These are phyloP conservation scores for Metschnikowia kunwiensis DNA, from an alignment of 805 yeast species.

Conservation along the genomic window DNA sequence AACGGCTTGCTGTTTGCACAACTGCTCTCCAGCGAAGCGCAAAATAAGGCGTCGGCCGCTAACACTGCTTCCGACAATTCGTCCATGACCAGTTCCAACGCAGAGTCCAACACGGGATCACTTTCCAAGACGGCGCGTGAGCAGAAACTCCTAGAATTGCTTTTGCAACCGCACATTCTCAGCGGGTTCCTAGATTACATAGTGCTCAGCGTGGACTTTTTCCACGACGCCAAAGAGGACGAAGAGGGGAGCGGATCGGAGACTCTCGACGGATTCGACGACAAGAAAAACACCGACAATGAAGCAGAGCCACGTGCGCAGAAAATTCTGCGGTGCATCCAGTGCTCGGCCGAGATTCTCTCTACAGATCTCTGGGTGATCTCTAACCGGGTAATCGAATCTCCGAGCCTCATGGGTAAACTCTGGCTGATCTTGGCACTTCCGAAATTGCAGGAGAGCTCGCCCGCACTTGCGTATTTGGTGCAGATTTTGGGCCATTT, in stretches of 20 bases:
- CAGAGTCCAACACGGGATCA: conserved; percentile 21
- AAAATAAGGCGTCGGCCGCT: conserved; percentile 7
- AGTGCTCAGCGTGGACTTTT: conserved; percentile 48
- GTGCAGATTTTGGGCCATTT: conserved; percentile 81
- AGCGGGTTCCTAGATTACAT: conserved; percentile 66
- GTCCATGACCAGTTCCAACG: conserved; percentile 35
- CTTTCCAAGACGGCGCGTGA: conserved; percentile 36
- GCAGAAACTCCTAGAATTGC: conserved; percentile 65
- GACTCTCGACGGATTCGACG: conserved; percentile 13
- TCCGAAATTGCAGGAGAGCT: conserved; percentile 32
- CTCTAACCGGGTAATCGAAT: conserved; percentile 41
- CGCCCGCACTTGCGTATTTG: conserved; percentile 38
- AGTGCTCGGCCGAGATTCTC: conserved; percentile 39
- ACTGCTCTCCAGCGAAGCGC: conserved; percentile 17
- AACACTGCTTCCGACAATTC: conserved; percentile 23
- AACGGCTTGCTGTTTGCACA: conserved; percentile 30
- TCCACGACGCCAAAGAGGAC: conserved; percentile 23
- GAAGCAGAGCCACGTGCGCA: conserved; percentile 31
- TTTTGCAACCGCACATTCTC: conserved; percentile 75
- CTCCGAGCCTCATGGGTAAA: conserved; percentile 38
- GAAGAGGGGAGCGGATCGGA: background rate
- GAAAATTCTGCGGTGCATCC: conserved; percentile 35
- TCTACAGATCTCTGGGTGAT: conserved; percentile 42
- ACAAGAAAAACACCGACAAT: conserved; percentile 1
- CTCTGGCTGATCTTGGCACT: conserved; percentile 39